Conservation (phyloP, 345 rosid species). For the Pistacia vera region DNA sequence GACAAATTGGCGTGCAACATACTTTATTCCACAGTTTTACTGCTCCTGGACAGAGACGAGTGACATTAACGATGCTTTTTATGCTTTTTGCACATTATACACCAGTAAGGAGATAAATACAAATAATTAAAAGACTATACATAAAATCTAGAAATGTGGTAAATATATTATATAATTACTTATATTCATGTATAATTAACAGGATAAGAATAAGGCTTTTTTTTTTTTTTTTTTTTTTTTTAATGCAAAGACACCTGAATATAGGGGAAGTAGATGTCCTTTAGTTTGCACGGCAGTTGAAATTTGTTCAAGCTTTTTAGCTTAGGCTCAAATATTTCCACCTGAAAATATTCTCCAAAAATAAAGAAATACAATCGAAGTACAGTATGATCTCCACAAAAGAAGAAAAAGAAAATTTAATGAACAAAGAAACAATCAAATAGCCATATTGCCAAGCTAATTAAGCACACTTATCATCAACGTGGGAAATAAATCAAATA, state of each 20-base stretch:
- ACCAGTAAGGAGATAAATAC: too few relatives aligned
- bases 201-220: background rate
- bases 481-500: background rate
- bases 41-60: too few relatives aligned
- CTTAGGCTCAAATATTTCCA: conserved; percentile 25
- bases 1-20: too few relatives aligned
- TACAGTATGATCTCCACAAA: too few relatives aligned
- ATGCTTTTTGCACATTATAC: too few relatives aligned
- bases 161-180: background rate
- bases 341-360: conserved; percentile 35
- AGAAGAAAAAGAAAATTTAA: background rate
- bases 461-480: background rate
- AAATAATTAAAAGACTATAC: background rate
- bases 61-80: too few relatives aligned
- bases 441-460: background rate
- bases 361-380: too few relatives aligned
- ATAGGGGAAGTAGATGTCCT: conserved; percentile 86
- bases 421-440: background rate
- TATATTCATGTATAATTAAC: background rate
- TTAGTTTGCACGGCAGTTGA: conserved; percentile 67
- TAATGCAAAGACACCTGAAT: conserved; percentile 55
- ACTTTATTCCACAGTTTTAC: too few relatives aligned
- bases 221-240: too few relatives aligned
- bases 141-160: background rate
- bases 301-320: conserved; percentile 16